Base-by-base conservation (phyloP, 495 filamentous ascomycete species). In the Penicillium parvum region DNA sequence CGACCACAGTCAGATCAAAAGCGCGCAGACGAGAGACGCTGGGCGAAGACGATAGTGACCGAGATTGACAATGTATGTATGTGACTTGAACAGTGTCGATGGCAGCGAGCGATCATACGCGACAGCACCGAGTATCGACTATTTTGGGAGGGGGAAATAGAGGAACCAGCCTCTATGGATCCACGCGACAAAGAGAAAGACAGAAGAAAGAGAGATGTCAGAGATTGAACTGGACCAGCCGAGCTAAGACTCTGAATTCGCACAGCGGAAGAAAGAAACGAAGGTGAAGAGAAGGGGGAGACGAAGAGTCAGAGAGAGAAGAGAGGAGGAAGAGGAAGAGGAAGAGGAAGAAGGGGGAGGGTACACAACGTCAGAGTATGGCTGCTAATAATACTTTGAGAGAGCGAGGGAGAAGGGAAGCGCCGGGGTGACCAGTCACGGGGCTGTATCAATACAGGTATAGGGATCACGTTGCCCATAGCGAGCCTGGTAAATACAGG, bases 201-300 rank as follows among this genome's bases (percentile, higher is more conserved):
- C 46, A 45, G 46, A 47, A 47, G 29, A 55, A 36, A 51, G 35
- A 58, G 55, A 65, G 60, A 62, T 35, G 52, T 57, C 47, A 57
- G 54, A 68, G 61, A 64, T 47, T 60, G 55, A 57, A 69, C 58
- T 65, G 60, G 69, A 57, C 68, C 68, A 65, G 68, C 68, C 66
- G 57, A n/a, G 52, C 63, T 49, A 61, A 58, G 57, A 53, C 63
- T 67, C 60, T 68, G 54, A 55, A 43, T 56, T 61, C 67, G 65
- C 65, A 61, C 65, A 63, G 65, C 67, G 67, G 68, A 56, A 58
- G 41, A 41, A 55, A 63, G 53, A 61, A 68, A 67, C 52, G 62
- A 67, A 66, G 45, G 62, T 53, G 60, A 43, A 39, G 35, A 40
- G 39, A 41, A 38, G 32, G 18, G 26, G 18, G 30, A 20, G 27